These are phyloP conservation scores for Grigorovia transvaalensis DNA, from an alignment of 805 yeast species.

Conservation along the genomic window DNA sequence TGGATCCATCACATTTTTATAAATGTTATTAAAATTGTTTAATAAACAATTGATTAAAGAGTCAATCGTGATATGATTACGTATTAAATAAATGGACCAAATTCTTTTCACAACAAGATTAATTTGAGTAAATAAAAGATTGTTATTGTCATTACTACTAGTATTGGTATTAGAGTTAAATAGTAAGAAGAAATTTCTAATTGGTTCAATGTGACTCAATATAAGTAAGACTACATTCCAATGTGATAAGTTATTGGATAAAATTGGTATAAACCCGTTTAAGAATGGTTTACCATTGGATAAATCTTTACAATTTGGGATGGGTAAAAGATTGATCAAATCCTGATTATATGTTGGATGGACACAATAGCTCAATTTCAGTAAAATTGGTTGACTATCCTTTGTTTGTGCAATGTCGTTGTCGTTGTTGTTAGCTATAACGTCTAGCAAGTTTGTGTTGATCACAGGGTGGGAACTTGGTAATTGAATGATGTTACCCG, in stretches of 20 bases:
- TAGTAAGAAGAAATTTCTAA: slow-evolving; percentile 40
- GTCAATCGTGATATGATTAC: slow-evolving; percentile 53
- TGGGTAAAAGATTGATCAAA: slow-evolving; percentile 29
- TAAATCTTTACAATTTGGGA: slow-evolving; percentile 31
- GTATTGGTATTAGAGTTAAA: neutral
- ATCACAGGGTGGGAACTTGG: neutral
- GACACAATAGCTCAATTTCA: neutral
- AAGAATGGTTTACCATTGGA: slow-evolving; percentile 35
- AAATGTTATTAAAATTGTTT: slow-evolving; percentile 36
- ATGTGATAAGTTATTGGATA: slow-evolving; percentile 40
- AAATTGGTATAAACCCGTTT: slow-evolving; percentile 61
- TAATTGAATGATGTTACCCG: neutral
- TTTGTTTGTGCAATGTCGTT: neutral
- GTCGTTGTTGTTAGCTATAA: too few species aligned
- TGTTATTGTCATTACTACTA: slow-evolving; percentile 5
- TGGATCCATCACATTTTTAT: slow-evolving; percentile 37
- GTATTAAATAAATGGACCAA: slow-evolving; percentile 55
- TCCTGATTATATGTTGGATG: slow-evolving; percentile 38
- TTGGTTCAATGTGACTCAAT: slow-evolving; percentile 40
- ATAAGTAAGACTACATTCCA: slow-evolving; percentile 48
- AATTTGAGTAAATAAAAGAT: slow-evolving; percentile 35
- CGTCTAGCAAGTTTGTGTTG: too few species aligned
- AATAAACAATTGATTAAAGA: slow-evolving; percentile 40
- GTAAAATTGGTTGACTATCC: neutral
- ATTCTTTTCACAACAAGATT: slow-evolving; percentile 42